Evolutionary conservation across 2,329 filamentous ascomycete genomes (phyloP), one percentile per base, ranked within the genome.

Genomic region (Paecilomyces niveus): DNA sequence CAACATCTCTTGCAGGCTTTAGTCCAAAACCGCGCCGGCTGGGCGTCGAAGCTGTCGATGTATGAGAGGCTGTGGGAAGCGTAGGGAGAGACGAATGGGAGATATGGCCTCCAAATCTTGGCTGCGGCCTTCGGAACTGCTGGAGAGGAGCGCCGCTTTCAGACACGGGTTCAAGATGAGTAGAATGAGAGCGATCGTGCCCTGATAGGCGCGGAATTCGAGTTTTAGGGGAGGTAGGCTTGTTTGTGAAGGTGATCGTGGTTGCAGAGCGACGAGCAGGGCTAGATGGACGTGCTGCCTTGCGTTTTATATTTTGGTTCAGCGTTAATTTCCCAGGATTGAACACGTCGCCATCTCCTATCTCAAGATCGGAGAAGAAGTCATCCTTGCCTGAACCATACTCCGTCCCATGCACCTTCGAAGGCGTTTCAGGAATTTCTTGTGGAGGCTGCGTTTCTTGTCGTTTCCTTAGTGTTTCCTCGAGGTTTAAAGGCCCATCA

Each of bases 281-380:
- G 64, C 90, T 92, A 13, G 83, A 78, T 21, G 86, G 82, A 56
- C 85, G 81, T 61, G 85, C 79, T 63, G 87, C 84, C 74, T 95
- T 96, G 67, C 95, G 83, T 71, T 93, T 92, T 64, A 99, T 84
- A 71, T 99, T 97, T 62, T 90, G 91, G 72, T 97, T 94, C 18
- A 96, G 79, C 0, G 89, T 93, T 51, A 91, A 81, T 73, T 93
- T 96, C 59, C 83, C 85, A 2, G 88, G 85, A 68, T 91, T 86
- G 67, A 97, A 91, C 15, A 90, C 82, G 63, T 93, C 89, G 5
- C 87, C 90, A 65, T 90, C 86, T 35, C 90, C 92, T 69, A 97
- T 84, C 58, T 97, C 94, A 60, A 99, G 83, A 49, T 89, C 93
- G 26, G 89, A 83, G 57, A 96, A 83, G 71, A 96, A 91, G 70